A percentile compares a stretch with the other conserved stretches of the same genome.
Conservation (phyloP, 2,329 filamentous ascomycete species). For the Xylaria sp. region DNA sequence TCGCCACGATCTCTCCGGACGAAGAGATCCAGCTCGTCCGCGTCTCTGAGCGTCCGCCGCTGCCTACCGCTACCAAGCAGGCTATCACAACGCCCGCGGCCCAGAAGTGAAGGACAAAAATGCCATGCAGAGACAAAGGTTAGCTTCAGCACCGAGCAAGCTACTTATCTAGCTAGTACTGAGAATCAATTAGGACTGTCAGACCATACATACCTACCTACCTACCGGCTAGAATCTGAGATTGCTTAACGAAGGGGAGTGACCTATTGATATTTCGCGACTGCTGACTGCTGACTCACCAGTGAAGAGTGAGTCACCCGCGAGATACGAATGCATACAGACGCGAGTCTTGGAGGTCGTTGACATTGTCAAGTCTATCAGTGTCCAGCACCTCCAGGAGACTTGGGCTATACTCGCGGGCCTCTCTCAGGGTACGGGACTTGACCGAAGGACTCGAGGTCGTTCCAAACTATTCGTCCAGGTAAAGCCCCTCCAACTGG, state of each 20-base stretch:
- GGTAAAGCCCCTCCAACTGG: no score
- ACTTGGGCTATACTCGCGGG: neutral
- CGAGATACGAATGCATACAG: neutral
- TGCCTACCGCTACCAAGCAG: neutral
- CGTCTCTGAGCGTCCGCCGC: constrained; percentile 2
- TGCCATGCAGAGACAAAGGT: neutral
- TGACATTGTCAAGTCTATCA: neutral
- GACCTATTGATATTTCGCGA: neutral
- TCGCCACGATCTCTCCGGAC: constrained; percentile 12
- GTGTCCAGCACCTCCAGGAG: neutral
- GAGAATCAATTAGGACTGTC: neutral
- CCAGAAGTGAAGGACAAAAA: neutral
- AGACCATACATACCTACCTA: neutral
- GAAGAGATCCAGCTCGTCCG: constrained; percentile 17
- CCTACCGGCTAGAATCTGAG: neutral
- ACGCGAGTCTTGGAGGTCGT: neutral
- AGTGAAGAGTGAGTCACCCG: neutral
- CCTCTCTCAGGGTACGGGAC: no score
- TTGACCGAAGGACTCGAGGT: no score
- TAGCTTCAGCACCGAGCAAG: neutral
- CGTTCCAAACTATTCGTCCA: neutral
- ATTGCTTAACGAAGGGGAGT: neutral
- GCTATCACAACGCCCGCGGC: neutral
- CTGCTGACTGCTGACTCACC: neutral
- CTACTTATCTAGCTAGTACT: neutral